Evolutionary conservation across 2,329 filamentous ascomycete genomes (phyloP).

Genomic region (Calonectria pteridis): DNA sequence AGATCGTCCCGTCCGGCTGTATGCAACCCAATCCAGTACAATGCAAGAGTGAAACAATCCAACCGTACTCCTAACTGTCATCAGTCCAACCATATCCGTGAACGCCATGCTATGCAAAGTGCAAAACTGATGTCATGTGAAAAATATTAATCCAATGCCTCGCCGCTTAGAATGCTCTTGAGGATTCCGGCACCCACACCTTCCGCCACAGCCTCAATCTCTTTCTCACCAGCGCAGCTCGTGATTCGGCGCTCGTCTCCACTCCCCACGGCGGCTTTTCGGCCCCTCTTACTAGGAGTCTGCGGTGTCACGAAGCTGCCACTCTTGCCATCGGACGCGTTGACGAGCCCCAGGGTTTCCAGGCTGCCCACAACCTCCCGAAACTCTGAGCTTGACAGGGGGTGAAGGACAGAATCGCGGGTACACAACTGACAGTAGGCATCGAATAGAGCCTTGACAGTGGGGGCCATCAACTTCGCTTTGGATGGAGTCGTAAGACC

Average conservation of each 20-base stretch:
- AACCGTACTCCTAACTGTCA: constrained; percentile 9
- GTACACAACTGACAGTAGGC: constrained; percentile 87
- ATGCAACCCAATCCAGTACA: constrained; percentile 24
- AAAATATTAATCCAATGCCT: constrained; percentile 64
- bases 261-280: constrained; percentile 65
- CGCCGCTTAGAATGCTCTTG: constrained; percentile 71
- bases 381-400: constrained; percentile 92
- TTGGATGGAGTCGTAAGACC: constrained; percentile 71
- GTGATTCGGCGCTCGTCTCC: constrained; percentile 83
- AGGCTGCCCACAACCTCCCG: constrained; percentile 91
- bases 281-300: constrained; percentile 78
- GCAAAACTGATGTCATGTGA: constrained; percentile 25
- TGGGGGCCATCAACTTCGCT: constrained; percentile 74
- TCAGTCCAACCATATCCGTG: constrained; percentile 9
- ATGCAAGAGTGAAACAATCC: constrained; percentile 27
- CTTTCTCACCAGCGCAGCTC: constrained; percentile 83
- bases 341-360: constrained; percentile 87
- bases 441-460: constrained; percentile 85
- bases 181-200: constrained; percentile 72
- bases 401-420: constrained; percentile 88
- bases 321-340: constrained; percentile 75
- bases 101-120: constrained; percentile 42
- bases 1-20: background rate
- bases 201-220: constrained; percentile 79
- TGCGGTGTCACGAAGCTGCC: constrained; percentile 74